Percentiles rank a stretch among this genome's conserved stretches.
These are phyloP conservation scores for Xylaria bambusicola DNA, from an alignment of 495 filamentous ascomycete species.

Conservation along the genomic window DNA sequence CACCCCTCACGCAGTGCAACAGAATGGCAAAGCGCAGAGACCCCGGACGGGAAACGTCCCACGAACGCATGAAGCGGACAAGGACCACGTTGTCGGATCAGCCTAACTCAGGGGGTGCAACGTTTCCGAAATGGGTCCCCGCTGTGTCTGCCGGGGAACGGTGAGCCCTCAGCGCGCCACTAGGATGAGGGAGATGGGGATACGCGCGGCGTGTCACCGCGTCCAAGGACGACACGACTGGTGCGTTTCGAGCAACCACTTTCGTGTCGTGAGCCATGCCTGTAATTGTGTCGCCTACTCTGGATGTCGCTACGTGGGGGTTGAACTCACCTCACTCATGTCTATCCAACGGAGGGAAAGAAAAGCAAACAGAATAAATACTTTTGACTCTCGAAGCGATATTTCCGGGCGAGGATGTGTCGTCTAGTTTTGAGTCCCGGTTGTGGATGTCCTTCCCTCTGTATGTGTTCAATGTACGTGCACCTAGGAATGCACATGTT, in stretches of 20 bases:
- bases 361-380: background rate
- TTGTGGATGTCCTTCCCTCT: background rate
- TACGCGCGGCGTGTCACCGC: constrained; percentile 9
- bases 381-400: background rate
- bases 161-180: background rate
- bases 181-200: background rate
- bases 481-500: background rate
- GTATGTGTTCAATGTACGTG: background rate
- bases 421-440: background rate
- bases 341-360: background rate
- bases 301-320: background rate
- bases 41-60: constrained; percentile 12
- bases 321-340: background rate
- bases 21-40: background rate
- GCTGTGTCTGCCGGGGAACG: background rate
- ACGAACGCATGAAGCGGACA: constrained; percentile 18
- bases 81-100: constrained; percentile 19
- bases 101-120: constrained; percentile 10
- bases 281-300: background rate
- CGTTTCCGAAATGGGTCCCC: constrained; percentile 9
- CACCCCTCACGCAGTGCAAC: constrained; percentile 17
- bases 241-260: background rate
- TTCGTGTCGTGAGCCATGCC: background rate
- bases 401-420: background rate
- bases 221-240: background rate